A percentile compares a stretch with the other conserved stretches of the same genome.
Conservation (phyloP, 495 filamentous ascomycete genomes). For the Cercophora samala region DNA sequence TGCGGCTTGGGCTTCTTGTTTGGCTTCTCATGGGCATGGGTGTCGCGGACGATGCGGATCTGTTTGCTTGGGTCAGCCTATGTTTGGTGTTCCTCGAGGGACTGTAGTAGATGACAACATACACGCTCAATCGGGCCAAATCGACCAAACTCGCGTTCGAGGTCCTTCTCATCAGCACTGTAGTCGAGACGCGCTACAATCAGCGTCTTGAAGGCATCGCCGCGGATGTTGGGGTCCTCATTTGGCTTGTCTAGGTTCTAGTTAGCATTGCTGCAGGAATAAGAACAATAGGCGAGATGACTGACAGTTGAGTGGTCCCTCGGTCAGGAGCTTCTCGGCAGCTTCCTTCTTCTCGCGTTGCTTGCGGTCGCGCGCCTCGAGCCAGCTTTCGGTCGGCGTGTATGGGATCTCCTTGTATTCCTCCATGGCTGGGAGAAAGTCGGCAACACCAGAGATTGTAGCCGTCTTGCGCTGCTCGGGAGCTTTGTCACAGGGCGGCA, state of each 20-base stretch:
- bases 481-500: conserved; percentile 76
- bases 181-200: conserved; percentile 90
- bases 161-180: conserved; percentile 79
- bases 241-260: conserved; percentile 58
- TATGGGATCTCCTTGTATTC: conserved; percentile 71
- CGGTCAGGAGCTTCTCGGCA: conserved; percentile 59
- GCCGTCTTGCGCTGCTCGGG: conserved; percentile 77
- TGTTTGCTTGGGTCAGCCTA: conserved; percentile 37
- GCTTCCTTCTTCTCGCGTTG: conserved; percentile 72
- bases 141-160: conserved; percentile 90
- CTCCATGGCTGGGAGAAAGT: conserved; percentile 66
- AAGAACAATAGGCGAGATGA: conserved; percentile 14
- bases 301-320: conserved; percentile 65
- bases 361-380: conserved; percentile 76
- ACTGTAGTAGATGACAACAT: conserved; percentile 29
- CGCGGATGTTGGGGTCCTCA: conserved; percentile 79
- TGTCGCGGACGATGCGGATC: conserved; percentile 82
- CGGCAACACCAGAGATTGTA: conserved; percentile 66
- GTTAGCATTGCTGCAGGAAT: conserved; percentile 9
- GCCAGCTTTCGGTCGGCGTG: conserved; percentile 84
- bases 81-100: neutral
- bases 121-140: conserved; percentile 95
- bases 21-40: conserved; percentile 61
- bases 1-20: conserved; percentile 81
- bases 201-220: conserved; percentile 91